Conservation (phyloP, 306 rosid species). For the Rosa lucieae region DNA sequence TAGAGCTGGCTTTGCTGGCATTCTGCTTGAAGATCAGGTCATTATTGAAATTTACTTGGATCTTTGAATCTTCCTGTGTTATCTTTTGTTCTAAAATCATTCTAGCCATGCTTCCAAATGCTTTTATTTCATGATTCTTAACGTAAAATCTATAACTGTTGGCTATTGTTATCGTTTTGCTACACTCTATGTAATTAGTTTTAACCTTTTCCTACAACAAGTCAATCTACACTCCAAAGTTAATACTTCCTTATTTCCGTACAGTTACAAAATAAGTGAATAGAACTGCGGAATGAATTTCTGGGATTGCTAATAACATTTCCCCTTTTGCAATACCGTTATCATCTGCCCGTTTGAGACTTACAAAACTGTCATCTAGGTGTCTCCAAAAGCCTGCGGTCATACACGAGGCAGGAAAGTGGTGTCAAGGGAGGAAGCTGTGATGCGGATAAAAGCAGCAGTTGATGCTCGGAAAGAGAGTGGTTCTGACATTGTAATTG, state of each 20-base stretch:
- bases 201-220: too few relatives aligned
- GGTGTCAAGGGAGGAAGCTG: slow-evolving; percentile 75
- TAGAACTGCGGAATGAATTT: neutral
- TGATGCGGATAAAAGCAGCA: slow-evolving; percentile 74
- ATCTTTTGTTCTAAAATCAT: too few relatives aligned
- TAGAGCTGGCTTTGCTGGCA: too few relatives aligned
- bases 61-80: too few relatives aligned
- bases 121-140: too few relatives aligned
- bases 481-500: slow-evolving; percentile 82
- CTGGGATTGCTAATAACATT: neutral
- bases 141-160: too few relatives aligned
- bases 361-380: slow-evolving; percentile 38
- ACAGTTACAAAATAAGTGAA: neutral
- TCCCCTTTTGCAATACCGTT: neutral
- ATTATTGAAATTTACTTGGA: too few relatives aligned
- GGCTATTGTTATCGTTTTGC: too few relatives aligned
- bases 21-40: too few relatives aligned
- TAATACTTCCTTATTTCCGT: neutral
- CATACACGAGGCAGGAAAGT: slow-evolving; percentile 86
- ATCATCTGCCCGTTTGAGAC: slow-evolving; percentile 5
- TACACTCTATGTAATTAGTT: neutral
- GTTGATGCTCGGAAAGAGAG: slow-evolving; percentile 79
- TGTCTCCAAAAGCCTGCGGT: slow-evolving; percentile 88
- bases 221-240: too few relatives aligned
- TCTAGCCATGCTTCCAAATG: too few relatives aligned